phyloP scores from a whole-genome alignment of 2,329 filamentous ascomycete genomes.

The Ascochyta fabae region DNA sequence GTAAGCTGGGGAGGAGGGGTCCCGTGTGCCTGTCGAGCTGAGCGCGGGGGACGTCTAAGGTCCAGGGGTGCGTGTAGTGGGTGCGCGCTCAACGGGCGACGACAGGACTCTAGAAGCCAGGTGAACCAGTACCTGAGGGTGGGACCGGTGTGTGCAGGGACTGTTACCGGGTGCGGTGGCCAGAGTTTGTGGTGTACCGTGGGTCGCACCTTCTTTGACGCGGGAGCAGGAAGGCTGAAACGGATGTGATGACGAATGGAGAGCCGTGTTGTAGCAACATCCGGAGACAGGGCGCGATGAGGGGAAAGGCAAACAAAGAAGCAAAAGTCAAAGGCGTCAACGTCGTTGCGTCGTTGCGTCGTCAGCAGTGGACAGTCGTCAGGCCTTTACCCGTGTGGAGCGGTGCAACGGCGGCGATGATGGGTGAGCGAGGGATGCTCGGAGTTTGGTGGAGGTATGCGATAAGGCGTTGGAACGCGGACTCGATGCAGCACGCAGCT shows the following conservation, averaged over 20 bases:
- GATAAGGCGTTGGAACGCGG: constrained; percentile 33
- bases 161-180: constrained; percentile 14
- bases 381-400: constrained; percentile 20
- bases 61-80: not conserved
- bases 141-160: not conserved
- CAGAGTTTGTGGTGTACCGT: constrained; percentile 24
- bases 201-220: constrained; percentile 29
- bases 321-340: not conserved
- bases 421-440: constrained; percentile 36
- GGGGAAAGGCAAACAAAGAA: constrained; percentile 15
- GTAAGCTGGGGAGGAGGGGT: not conserved
- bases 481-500: constrained; percentile 32
- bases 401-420: constrained; percentile 25
- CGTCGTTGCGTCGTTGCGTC: not conserved
- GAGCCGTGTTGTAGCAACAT: constrained; percentile 45
- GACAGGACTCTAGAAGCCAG: not conserved
- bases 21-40: constrained; percentile 10
- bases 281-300: constrained; percentile 33
- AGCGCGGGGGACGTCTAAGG: constrained; percentile 16
- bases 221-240: constrained; percentile 46
- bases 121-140: constrained; percentile 10
- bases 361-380: constrained; percentile 14
- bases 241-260: constrained; percentile 45
- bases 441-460: constrained; percentile 34
- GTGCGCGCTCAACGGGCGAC: not conserved